A percentile compares a stretch with the other conserved stretches of the same genome.
phyloP scores from a whole-genome alignment of 495 filamentous ascomycete species.

The Penicillium longicatenatum region DNA sequence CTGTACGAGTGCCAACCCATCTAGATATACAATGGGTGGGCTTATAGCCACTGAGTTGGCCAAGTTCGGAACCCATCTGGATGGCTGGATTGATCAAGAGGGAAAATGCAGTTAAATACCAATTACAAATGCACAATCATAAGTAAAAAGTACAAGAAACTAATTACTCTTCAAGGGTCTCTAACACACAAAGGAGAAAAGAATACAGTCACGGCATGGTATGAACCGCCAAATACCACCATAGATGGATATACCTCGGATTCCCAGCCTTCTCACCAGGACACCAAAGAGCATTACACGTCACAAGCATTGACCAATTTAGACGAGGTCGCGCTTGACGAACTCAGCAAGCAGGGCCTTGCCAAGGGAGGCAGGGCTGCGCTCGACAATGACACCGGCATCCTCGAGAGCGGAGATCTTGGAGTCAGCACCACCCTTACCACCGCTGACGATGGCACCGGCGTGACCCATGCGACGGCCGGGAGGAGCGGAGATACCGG shows the following conservation, averaged over 20 bases:
- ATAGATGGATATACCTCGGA: conserved; percentile 28
- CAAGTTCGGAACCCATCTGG: not conserved
- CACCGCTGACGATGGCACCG: conserved; percentile 94
- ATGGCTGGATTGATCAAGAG: not conserved
- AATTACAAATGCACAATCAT: conserved; percentile 3
- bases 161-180: conserved; percentile 36
- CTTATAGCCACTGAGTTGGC: not conserved
- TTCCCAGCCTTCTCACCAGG: conserved; percentile 19
- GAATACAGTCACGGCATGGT: conserved; percentile 32
- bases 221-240: conserved; percentile 28
- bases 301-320: conserved; percentile 34
- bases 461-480: conserved; percentile 98
- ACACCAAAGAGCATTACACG: conserved; percentile 21
- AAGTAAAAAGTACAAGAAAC: conserved; percentile 32
- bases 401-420: conserved; percentile 94
- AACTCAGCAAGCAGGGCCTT: conserved; percentile 94
- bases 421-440: conserved; percentile 95
- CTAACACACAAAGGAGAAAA: conserved; percentile 40
- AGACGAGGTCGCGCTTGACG: conserved; percentile 93
- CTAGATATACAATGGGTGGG: no score
- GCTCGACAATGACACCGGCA: conserved; percentile 94
- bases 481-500: conserved; percentile 94
- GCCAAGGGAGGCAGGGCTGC: conserved; percentile 86
- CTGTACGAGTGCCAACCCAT: no score
- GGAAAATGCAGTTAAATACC: not conserved